These are phyloP conservation scores for Penicillium crystallinum DNA, from an alignment of 495 filamentous ascomycete genomes.

Conservation along the genomic window DNA sequence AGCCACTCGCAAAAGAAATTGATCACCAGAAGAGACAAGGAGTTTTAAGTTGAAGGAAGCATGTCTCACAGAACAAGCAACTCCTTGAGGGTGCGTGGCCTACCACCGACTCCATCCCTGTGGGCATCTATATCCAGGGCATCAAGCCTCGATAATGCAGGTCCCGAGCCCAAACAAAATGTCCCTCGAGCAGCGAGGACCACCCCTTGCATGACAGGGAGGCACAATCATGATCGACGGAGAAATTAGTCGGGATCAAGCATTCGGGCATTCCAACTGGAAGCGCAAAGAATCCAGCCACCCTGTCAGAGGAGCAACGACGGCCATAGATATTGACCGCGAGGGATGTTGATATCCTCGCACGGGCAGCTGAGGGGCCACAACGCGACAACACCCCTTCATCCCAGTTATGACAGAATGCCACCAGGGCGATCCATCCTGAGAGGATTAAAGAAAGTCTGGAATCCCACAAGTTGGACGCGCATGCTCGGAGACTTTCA, in stretches of 20 bases:
- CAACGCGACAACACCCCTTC: conserved; percentile 12
- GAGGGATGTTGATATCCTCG: conserved; percentile 11
- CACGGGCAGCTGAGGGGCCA: conserved; percentile 1
- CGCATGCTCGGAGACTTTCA: conserved; percentile 19
- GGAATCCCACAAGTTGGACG: conserved; percentile 5
- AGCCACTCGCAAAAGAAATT: too few relatives aligned
- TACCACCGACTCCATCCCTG: neutral
- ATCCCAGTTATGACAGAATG: conserved; percentile 21
- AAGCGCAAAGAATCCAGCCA: conserved; percentile 5
- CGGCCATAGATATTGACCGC: conserved; percentile 8
- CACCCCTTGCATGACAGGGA: conserved; percentile 21
- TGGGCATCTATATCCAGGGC: neutral
- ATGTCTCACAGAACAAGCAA: neutral
- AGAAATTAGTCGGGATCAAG: conserved; percentile 13
- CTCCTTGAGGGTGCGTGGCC: neutral
- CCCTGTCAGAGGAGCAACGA: neutral
- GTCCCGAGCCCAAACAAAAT: neutral
- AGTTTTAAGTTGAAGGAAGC: neutral
- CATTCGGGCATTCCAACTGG: conserved; percentile 18
- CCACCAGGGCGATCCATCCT: conserved; percentile 11
- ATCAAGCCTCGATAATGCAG: neutral
- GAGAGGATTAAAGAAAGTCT: conserved; percentile 6
- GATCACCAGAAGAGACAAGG: neutral
- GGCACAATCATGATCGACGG: conserved; percentile 18
- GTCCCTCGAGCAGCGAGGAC: neutral